Conservation (phyloP, 441 rosid genomes). For the Euphorbia schlechtendalii region DNA sequence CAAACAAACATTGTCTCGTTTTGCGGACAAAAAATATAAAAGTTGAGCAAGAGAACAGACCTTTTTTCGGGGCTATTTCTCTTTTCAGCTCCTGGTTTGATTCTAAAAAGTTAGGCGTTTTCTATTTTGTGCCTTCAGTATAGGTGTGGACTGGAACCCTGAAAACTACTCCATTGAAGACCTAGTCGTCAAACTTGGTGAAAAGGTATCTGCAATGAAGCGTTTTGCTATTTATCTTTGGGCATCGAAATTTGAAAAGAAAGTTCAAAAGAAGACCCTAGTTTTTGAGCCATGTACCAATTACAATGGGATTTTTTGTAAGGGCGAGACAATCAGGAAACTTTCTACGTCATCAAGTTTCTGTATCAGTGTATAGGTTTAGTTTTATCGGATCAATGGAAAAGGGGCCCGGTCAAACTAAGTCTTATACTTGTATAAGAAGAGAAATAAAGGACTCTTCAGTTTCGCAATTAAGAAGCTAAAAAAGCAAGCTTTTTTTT, state of each 20-base stretch:
- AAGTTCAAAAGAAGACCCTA: background rate
- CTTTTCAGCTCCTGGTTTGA: conserved; percentile 8
- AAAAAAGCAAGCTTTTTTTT: background rate
- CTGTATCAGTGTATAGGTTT: background rate
- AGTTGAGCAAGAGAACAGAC: conserved; percentile 17
- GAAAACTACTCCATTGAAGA: conserved; percentile 44
- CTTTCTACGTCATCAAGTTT: background rate
- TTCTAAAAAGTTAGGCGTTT: background rate
- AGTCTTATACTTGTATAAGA: conserved; percentile 3
- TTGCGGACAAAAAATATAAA: conserved; percentile 18
- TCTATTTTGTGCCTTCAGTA: conserved; percentile 26
- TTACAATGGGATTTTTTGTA: background rate
- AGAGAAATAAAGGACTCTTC: background rate
- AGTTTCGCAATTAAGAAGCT: background rate
- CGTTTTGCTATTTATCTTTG: conserved; percentile 15
- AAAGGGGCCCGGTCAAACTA: background rate
- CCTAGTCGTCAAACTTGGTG: conserved; percentile 48
- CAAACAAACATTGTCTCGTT: conserved; percentile 20
- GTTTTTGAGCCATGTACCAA: too few species aligned
- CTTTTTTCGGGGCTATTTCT: conserved; percentile 28
- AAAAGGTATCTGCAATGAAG: conserved; percentile 40
- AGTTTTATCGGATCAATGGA: background rate
- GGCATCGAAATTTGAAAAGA: background rate
- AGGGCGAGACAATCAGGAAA: background rate
- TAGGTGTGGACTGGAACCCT: conserved; percentile 57